Conservation (phyloP, 257 asterid species). For the Solanum rostratum region DNA sequence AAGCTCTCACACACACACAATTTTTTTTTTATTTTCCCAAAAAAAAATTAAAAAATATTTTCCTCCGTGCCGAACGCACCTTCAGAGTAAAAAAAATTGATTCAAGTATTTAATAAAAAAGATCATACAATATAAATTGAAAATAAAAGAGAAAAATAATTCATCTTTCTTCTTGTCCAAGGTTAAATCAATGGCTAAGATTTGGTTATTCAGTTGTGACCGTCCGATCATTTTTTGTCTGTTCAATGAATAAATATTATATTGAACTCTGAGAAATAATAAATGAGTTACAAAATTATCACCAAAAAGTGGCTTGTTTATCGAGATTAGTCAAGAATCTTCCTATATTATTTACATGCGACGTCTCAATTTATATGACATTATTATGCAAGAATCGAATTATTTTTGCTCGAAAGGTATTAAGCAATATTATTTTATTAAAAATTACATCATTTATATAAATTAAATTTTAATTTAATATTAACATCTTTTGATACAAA, state of each 20-base stretch:
- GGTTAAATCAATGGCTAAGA: not conserved
- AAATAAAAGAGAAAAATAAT: not conserved
- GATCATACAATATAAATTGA: not conserved
- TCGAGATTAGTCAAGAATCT: not conserved
- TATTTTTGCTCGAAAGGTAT: no score
- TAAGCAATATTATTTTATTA: no score
- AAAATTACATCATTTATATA: no score
- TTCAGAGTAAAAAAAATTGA: not conserved
- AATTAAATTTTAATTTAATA: no score
- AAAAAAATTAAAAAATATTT: no score
- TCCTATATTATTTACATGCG: not conserved
- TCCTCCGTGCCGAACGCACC: not conserved
- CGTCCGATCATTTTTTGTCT: not conserved
- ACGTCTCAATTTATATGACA: not conserved
- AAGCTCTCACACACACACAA: fast-evolving
- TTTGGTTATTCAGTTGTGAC: not conserved
- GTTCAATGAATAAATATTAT: not conserved
- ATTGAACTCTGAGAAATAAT: not conserved
- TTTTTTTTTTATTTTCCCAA: no score
- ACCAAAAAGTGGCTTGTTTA: not conserved
- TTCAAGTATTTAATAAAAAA: not conserved
- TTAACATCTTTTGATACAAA: no score
- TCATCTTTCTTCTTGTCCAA: not conserved
- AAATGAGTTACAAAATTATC: not conserved
- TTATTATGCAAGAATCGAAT: no score